Conservation (phyloP, 306 rosid genomes). For the Cajanus cajan region DNA sequence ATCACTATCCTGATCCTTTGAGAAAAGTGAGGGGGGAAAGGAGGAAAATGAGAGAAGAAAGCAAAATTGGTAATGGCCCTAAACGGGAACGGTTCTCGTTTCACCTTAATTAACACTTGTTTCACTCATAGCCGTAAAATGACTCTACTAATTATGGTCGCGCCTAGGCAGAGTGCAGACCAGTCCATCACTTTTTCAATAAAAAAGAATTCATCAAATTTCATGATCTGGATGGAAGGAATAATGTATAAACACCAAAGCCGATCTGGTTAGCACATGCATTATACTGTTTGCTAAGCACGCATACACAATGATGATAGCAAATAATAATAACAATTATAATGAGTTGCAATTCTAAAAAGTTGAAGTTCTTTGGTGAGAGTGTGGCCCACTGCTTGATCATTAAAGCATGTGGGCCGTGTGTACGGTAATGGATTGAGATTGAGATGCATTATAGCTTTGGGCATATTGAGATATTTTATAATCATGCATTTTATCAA, state of each 20-base stretch:
- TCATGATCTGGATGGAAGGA: conserved; percentile 36
- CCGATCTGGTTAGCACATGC: conserved; percentile 57
- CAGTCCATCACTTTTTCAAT: conserved; percentile 21
- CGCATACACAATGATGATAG: not conserved
- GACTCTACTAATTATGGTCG: no score
- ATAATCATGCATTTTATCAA: conserved; percentile 49
- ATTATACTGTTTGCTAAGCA: conserved; percentile 39
- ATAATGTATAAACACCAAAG: conserved; percentile 24
- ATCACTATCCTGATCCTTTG: not conserved
- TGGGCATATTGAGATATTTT: conserved; percentile 35
- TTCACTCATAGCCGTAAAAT: conserved; percentile 44
- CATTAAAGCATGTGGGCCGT: conserved; percentile 58
- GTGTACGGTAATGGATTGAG: conserved; percentile 44
- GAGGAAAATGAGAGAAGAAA: not conserved
- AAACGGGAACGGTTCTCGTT: conserved; percentile 7
- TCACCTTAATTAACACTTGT: conserved; percentile 15
- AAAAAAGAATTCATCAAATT: conserved; percentile 29
- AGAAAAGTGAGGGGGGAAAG: no score
- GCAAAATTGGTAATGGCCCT: not conserved
- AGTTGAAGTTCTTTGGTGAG: conserved; percentile 30
- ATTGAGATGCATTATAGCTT: conserved; percentile 34
- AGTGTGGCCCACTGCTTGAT: conserved; percentile 41
- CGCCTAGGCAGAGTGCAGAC: no score
- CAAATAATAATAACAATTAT: conserved; percentile 5
- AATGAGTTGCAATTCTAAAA: conserved; percentile 30